Conservation (phyloP, 2,329 filamentous ascomycete genomes). For the Aspergillus amoenus region DNA sequence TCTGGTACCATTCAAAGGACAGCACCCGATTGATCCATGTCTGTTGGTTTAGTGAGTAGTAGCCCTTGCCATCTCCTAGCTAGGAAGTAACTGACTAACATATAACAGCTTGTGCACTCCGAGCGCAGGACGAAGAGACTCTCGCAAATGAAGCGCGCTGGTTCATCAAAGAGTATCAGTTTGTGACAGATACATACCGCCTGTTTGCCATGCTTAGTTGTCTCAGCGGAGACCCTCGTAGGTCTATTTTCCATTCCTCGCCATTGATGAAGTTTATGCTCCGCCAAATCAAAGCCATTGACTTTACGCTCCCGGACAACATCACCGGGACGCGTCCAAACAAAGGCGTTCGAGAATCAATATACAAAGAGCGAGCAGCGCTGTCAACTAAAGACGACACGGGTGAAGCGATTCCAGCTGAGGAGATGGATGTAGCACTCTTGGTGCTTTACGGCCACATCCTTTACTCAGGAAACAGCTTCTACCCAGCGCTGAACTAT, state of each 20-base stretch:
- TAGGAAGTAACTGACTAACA: conserved; percentile 9
- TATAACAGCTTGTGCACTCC: conserved; percentile 70
- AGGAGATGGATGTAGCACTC: conserved; percentile 71
- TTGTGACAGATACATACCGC: conserved; percentile 77
- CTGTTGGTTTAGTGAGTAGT: conserved; percentile 69
- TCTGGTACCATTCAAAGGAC: conserved; percentile 72
- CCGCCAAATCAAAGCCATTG: conserved; percentile 86
- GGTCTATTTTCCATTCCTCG: conserved; percentile 69
- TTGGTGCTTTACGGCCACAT: conserved; percentile 90
- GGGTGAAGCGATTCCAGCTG: conserved; percentile 36
- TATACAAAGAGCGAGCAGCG: conserved; percentile 45
- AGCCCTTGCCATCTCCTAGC: neutral
- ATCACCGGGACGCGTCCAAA: conserved; percentile 35
- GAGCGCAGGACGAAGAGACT: conserved; percentile 74
- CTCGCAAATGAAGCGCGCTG: conserved; percentile 73
- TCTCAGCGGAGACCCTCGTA: conserved; percentile 66
- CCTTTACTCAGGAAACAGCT: conserved; percentile 78
- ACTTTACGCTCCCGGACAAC: conserved; percentile 62
- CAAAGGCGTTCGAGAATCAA: conserved; percentile 39
- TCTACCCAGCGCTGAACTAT: conserved; percentile 81
- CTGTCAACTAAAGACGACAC: conserved; percentile 38
- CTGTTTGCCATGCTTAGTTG: conserved; percentile 78
- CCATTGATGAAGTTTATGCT: conserved; percentile 88
- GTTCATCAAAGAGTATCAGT: conserved; percentile 80
- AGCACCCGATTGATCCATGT: conserved; percentile 72